Conservation (phyloP, 2,329 filamentous ascomycete genomes). For the Thelonectria discophora region DNA sequence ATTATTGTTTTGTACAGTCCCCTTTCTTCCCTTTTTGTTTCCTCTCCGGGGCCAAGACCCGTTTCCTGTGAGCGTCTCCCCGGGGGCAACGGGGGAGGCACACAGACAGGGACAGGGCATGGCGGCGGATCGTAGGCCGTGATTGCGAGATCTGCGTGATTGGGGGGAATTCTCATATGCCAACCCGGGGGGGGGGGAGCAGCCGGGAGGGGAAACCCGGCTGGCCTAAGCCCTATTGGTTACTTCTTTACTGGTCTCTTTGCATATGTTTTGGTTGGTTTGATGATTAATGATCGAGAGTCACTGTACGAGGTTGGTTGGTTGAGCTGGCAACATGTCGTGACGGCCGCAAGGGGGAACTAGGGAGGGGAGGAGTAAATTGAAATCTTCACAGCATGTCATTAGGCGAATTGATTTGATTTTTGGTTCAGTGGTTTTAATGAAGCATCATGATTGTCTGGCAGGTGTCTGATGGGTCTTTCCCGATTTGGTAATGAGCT, state of each 20-base stretch:
- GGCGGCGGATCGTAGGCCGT: constrained; percentile 23
- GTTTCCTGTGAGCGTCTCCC: background rate
- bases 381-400: too few relatives aligned
- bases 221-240: background rate
- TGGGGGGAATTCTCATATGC: constrained; percentile 12
- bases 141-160: constrained; percentile 30
- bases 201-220: constrained; percentile 14
- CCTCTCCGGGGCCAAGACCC: background rate
- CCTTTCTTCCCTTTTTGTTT: constrained; percentile 5
- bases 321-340: too few relatives aligned
- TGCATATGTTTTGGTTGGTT: too few relatives aligned
- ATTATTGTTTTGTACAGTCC: constrained; percentile 7
- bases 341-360: too few relatives aligned
- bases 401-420: too few relatives aligned
- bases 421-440: background rate
- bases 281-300: too few relatives aligned
- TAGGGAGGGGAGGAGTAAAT: too few relatives aligned
- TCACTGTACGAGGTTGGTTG: too few relatives aligned
- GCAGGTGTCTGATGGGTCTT: background rate
- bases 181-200: constrained; percentile 7
- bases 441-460: background rate
- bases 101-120: constrained; percentile 2
- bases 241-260: too few relatives aligned
- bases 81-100: background rate
- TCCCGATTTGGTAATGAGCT: background rate